Base-by-base conservation (phyloP, 2,329 filamentous ascomycete genomes). In the Sarocladium kiliense region DNA sequence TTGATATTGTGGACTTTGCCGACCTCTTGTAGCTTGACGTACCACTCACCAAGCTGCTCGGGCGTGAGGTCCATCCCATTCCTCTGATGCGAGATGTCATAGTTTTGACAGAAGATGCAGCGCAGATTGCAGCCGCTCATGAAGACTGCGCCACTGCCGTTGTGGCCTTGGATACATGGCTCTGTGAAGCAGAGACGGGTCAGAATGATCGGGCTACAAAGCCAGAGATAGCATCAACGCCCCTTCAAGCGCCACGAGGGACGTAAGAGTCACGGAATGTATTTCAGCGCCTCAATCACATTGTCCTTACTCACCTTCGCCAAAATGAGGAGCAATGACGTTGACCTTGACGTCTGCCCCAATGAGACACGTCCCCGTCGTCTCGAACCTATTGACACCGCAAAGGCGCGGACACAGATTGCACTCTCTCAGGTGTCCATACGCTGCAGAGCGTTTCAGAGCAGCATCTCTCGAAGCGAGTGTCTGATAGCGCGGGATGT, bases 1-100 rank as follows among this genome's bases (percentile, higher is more conserved):
- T 96, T 94, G 76, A 95, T 92, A 67, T 94, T 94, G 73, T 95
- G 89, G n/a, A 90, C 88, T 9, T 78, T 74, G n/a, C 89, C 90
- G 2, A 89, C 79, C 26, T 89, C 78, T 66, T 94, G 89, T 42
- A 95, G 74, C 71, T 94, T 94, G 56, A 94, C 63, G 69, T 87
- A 92, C 90, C 90, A 94, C 54, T 88, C 85, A 4, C 80, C 90
- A 3, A 96, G 78, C 65, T 91, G 81, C 67, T 92, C 88, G 0
- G 89, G 88, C 0, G 85, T 88, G 27, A 94, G 73, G 61, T 92
- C 86, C 70, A 90, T 87, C 1, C 90, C 89, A 45, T 90, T 90
- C n/a, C 84, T 80, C 68, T 89, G 83, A 65, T 94, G 90, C 0
- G 89, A 80, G 51, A 95, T 95, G 63, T 93, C 89, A 66, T 90